Evolutionary conservation across 306 rosid genomes (phyloP), one percentile per base, ranked within the genome.

Genomic region (Fagus sylvatica): DNA sequence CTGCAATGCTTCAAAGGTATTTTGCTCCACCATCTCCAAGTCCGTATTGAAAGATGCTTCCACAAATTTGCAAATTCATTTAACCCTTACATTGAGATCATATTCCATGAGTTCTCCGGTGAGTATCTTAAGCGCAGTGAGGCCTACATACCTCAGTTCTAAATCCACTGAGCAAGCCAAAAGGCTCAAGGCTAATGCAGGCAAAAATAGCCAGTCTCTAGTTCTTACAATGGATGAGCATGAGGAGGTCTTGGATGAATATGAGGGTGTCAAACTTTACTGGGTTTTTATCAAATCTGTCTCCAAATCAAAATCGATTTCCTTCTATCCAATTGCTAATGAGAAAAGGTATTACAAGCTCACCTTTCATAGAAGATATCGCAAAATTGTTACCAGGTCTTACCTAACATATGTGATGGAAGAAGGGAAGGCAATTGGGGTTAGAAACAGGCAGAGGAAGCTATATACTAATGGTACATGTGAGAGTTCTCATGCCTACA

Each of bases 151-250:
- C 67, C 90, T 88, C 15, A 77, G 78, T 55, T 54, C 79, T 2
- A 79, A 74, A 12, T 87, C 88, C 6, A 77, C 87, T 0, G 57
- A 69, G 0, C 4, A 3, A 0, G 97, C 90, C 7, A 87, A 75
- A 34, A 64, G 81, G 1, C 85, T 92, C 4, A 90, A 71, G 76
- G 97, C 93, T 6, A 78, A 83, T 10, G 88, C 77, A 1, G 81
- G 82, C 39, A 80, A 84, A 65, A 74, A 79, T 8, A 84, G 76
- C 78, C 83, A 84, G 55, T 72, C 81, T 32, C 10, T 84, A 0
- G 78, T 85, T 1, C 90, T 90, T 0, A 80, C 56, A 74, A 71
- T 88, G 88, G 97, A 82, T 5, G 89, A 90, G 34, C 84, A 82
- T 10, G 88, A 90, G 71, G 94, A 88, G 37, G 85, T 92, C 56